Conservation (phyloP, 192 early-diverging fungal genomes). For the Phycomyces nitens region DNA sequence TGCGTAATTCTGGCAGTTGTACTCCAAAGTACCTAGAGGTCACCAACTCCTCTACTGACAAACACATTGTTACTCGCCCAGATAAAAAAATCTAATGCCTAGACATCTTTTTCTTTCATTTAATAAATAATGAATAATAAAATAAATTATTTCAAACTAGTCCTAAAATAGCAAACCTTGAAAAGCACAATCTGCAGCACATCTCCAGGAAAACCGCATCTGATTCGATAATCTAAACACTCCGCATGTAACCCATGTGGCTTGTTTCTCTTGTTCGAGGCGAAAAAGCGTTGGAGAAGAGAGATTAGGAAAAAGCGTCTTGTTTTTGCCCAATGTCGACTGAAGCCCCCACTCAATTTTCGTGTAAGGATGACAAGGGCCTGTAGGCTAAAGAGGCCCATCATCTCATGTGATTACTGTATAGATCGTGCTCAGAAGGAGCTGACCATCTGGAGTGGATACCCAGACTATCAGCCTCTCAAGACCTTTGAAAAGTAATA, state of each 20-base stretch:
- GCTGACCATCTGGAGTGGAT: constrained; percentile 50
- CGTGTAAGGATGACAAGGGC: constrained; percentile 39
- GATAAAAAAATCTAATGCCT: no score
- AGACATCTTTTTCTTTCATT: no score
- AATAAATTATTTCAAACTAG: background rate
- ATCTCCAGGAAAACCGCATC: no score
- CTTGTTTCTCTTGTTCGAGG: background rate
- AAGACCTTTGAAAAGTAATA: constrained; percentile 52
- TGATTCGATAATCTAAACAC: background rate
- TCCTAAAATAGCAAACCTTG: background rate
- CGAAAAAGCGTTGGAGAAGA: background rate
- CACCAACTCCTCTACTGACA: constrained; percentile 9
- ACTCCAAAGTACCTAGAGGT: constrained; percentile 10
- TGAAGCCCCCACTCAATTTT: constrained; percentile 46
- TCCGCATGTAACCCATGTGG: background rate
- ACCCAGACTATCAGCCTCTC: constrained; percentile 47
- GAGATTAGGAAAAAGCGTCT: background rate
- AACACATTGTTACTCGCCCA: constrained; percentile 16
- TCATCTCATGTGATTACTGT: background rate
- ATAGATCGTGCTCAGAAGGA: constrained; percentile 53
- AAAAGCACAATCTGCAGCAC: no score
- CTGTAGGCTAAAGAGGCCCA: background rate
- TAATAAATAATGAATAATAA: constrained; percentile 2
- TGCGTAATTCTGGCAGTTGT: constrained; percentile 15
- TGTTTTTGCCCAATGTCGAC: constrained; percentile 15